Conservation (phyloP, 176 grass and related monocot species). For the Tuctoria greenei region DNA sequence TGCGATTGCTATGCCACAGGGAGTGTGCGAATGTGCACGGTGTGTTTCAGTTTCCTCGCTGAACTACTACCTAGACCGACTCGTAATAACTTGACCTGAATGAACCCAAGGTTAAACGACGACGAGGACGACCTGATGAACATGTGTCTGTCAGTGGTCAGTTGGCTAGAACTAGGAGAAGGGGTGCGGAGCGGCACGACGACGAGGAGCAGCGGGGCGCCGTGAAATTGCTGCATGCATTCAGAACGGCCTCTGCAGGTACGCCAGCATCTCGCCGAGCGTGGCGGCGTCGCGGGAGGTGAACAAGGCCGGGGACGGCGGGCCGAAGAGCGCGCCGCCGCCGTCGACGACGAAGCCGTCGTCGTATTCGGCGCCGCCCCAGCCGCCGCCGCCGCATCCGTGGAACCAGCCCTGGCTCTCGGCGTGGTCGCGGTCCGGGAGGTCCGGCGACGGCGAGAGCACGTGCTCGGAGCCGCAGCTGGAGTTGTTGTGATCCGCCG, state of each 20-base stretch:
- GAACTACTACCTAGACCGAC: conserved; percentile 1
- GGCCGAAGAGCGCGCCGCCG: conserved; percentile 24
- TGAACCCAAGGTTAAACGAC: background rate
- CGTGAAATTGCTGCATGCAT: too few species aligned
- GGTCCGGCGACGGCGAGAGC: conserved; percentile 63
- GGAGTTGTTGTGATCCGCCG: too few species aligned
- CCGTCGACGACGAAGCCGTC: conserved; percentile 16
- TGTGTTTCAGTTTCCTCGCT: background rate
- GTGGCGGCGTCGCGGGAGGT: conserved; percentile 33
- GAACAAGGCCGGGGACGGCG: conserved; percentile 32
- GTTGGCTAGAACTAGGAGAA: too few species aligned
- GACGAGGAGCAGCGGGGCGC: too few species aligned
- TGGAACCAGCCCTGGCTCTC: conserved; percentile 51
- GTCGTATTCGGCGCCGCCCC: background rate
- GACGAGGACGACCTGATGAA: background rate
- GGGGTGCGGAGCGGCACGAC: too few species aligned
- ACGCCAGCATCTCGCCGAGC: conserved; percentile 57
- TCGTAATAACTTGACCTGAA: background rate
- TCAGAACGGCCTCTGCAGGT: conserved; percentile 64
- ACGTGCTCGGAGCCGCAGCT: conserved; percentile 77
- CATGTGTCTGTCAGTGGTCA: conserved; percentile 36
- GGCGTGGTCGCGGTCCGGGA: conserved; percentile 59
- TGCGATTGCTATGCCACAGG: too few species aligned
- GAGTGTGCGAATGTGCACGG: conserved; percentile 16
- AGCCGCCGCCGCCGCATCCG: background rate